Base-by-base conservation (phyloP, 805 yeast genomes). In the Saturnispora hagleri region DNA sequence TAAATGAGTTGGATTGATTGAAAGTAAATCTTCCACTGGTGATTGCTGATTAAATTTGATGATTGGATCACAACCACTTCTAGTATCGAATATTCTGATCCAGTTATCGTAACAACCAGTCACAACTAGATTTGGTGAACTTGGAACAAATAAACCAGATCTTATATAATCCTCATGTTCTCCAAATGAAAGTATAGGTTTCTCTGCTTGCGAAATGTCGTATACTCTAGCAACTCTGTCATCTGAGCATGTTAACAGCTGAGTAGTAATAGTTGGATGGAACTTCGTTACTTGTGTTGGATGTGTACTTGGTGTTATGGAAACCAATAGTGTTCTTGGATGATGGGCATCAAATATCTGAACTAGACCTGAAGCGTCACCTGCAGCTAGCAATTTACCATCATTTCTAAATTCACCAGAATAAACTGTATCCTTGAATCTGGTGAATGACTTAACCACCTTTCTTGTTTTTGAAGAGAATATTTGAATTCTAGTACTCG, bases 31-130 rank as follows among this genome's bases (percentile, higher is more conserved):
- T 69, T 93, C 98, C 2, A 93, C 86, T 3, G 98, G 97, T 22
- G 81, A 79, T 10, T 72, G 76, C 55, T 89, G 97, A 57, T 82
- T 74, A 64, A 86, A 82, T 57, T 77, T 71, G 45, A 82, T 72
- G 5, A 87, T 80, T 42, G 89, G 80, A 41, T 72, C 75, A 4
- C 60, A 52, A 13, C 73, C 60, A 22, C 69, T 68, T 67, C 98
- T 77, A 4, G 93, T 78, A 70, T 91, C 99, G 62, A 84, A 91
- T 5, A 93, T 66, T 58, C 98, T 74, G 4, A 91, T 84, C 26
- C 72, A 66, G 9, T 97, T 96, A 68, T 93, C 99, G 64, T 93
- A 93, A 62, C 95, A 89, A 50, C 98, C 99, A 1, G 97, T 88
- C 15, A 85, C 84, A n/a, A 93, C 72, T 55, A 90, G 72, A 62